Percentiles rank a stretch among this genome's conserved stretches.
phyloP scores from a whole-genome alignment of 192 early-diverging fungal species.

The Chytriomyces sp. region DNA sequence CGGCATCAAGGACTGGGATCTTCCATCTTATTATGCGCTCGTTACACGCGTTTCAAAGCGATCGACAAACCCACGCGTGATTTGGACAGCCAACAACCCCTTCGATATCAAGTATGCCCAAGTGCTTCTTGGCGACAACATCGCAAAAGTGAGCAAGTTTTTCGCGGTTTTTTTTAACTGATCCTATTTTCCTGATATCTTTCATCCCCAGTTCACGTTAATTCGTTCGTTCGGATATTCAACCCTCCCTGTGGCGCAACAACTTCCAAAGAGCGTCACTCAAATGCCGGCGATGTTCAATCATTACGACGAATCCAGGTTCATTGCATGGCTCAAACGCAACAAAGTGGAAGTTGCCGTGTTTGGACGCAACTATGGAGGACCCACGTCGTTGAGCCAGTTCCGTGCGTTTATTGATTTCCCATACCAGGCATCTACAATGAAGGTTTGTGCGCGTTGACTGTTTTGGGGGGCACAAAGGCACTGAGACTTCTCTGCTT shows the following conservation, averaged over 20 bases:
- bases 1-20: conserved; percentile 1
- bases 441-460: conserved; percentile 8
- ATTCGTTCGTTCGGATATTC: conserved; percentile 30
- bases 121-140: not conserved
- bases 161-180: not conserved
- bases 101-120: conserved; percentile 29
- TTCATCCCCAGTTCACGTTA: not conserved
- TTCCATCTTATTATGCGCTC: conserved; percentile 12
- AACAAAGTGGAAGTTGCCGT: conserved; percentile 20
- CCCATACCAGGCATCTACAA: conserved; percentile 29
- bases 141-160: not conserved
- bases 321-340: conserved; percentile 21
- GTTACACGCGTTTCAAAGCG: not conserved
- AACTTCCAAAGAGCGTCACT: not conserved
- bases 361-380: conserved; percentile 15
- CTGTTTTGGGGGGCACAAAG: not conserved
- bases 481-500: not conserved
- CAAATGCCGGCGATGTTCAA: conserved; percentile 11
- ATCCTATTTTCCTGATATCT: not conserved
- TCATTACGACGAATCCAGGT: conserved; percentile 25
- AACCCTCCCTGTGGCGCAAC: conserved; percentile 10
- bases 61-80: not conserved
- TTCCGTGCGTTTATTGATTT: conserved; percentile 27
- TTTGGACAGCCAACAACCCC: conserved; percentile 28
- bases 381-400: conserved; percentile 24